Conservation (phyloP, 192 early-diverging fungal species). For the Entomortierella lignicola region DNA sequence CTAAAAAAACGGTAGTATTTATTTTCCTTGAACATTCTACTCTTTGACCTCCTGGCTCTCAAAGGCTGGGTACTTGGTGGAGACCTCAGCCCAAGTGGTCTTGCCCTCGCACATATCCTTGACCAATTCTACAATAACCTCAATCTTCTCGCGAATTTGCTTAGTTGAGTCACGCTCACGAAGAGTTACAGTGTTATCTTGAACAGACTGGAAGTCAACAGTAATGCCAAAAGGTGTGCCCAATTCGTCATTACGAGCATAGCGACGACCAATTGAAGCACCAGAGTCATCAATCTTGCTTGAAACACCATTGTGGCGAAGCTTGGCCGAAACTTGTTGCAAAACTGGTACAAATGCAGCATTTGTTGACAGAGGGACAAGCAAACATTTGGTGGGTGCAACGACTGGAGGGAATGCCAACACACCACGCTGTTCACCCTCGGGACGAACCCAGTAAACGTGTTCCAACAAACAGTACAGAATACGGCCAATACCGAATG, state of each 20-base stretch:
- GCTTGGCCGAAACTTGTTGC: constrained; percentile 63
- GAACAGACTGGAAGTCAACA: constrained; percentile 97
- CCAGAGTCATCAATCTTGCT: constrained; percentile 91
- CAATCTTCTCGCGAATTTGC: constrained; percentile 88
- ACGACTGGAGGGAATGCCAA: constrained; percentile 92
- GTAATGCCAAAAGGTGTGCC: constrained; percentile 98
- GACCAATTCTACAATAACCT: constrained; percentile 78
- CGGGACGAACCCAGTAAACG: constrained; percentile 89
- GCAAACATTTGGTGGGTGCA: constrained; percentile 94
- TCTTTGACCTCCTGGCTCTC: constrained; percentile 56
- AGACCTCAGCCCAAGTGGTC: constrained; percentile 79
- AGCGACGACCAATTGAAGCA: constrained; percentile 92
- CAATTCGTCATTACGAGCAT: constrained; percentile 97
- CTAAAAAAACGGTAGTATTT: neutral
- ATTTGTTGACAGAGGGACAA: constrained; percentile 88
- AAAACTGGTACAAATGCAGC: constrained; percentile 75
- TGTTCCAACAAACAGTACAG: constrained; percentile 97
- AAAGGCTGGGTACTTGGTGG: constrained; percentile 77
- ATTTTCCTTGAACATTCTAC: constrained; percentile 13
- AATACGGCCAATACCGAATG: constrained; percentile 99
- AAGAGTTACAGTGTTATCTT: constrained; percentile 94
- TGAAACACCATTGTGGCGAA: constrained; percentile 82
- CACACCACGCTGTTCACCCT: constrained; percentile 88
- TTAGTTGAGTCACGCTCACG: constrained; percentile 96
- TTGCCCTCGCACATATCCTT: constrained; percentile 78